Percentiles rank a stretch among this genome's conserved stretches.
phyloP scores from a whole-genome alignment of 768 basidiomycete genomes.

The Pulveroboletus sp. region DNA sequence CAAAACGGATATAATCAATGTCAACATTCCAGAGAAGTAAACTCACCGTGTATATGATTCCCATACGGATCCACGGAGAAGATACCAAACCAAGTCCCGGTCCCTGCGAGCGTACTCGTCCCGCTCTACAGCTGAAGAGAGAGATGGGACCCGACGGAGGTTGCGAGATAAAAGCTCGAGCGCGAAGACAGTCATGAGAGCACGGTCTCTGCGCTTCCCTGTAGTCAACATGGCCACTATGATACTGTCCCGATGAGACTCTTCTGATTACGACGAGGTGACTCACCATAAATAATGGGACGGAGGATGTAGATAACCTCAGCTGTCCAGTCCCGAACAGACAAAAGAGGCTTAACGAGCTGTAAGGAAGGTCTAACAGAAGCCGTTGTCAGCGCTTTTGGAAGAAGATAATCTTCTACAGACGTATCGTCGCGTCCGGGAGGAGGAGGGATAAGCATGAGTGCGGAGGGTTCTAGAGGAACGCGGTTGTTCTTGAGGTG shows the following conservation, averaged over 20 bases:
- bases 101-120: conserved; percentile 81
- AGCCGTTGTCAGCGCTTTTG: conserved; percentile 71
- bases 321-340: conserved; percentile 68
- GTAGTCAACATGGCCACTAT: conserved; percentile 23
- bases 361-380: conserved; percentile 68
- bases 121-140: conserved; percentile 61
- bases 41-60: conserved; percentile 64
- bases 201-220: conserved; percentile 39
- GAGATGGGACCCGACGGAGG: conserved; percentile 61
- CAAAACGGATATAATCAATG: not conserved
- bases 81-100: conserved; percentile 76
- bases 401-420: conserved; percentile 77
- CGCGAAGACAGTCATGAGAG: conserved; percentile 58
- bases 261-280: conserved; percentile 9
- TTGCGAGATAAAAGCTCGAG: conserved; percentile 73
- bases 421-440: conserved; percentile 49
- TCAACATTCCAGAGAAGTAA: conserved; percentile 1
- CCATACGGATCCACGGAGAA: conserved; percentile 86
- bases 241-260: conserved; percentile 1
- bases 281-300: conserved; percentile 72
- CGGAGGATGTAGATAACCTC: conserved; percentile 69
- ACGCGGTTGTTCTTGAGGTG: conserved; percentile 77
- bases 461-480: conserved; percentile 58
- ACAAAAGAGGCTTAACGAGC: conserved; percentile 55
- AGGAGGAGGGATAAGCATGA: conserved; percentile 48